Conservation (phyloP, 2,329 filamentous ascomycete genomes). For the Claviceps quebecensis region DNA sequence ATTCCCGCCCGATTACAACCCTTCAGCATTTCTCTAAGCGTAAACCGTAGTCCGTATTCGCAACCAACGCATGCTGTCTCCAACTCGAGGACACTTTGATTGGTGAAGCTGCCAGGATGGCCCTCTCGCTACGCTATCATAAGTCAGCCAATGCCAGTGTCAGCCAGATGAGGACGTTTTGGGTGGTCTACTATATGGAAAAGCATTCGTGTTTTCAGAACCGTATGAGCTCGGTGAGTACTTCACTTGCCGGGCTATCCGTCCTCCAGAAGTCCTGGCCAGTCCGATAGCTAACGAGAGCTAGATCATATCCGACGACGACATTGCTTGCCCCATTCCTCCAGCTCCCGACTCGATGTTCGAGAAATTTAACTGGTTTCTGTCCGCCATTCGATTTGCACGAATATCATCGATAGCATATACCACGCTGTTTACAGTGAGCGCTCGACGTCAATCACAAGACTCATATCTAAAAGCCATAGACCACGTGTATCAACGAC, state of each 20-base stretch:
- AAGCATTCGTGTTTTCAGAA: slow-evolving; percentile 20
- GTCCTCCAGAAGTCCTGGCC: background rate
- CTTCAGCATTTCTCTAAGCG: background rate
- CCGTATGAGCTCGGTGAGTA: slow-evolving; percentile 18
- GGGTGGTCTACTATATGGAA: slow-evolving; percentile 26
- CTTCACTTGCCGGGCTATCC: background rate
- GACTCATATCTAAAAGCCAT: slow-evolving; percentile 10
- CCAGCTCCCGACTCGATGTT: slow-evolving; percentile 17
- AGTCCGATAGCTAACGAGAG: background rate
- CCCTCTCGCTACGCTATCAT: slow-evolving; percentile 17
- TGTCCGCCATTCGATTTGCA: slow-evolving; percentile 15
- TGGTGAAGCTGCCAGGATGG: slow-evolving; percentile 21
- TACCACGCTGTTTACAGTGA: slow-evolving; percentile 21
- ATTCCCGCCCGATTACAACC: background rate
- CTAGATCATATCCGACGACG: slow-evolving; percentile 21
- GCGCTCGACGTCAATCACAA: slow-evolving; percentile 13
- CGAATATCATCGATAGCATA: slow-evolving; percentile 20
- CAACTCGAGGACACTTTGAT: slow-evolving; percentile 19
- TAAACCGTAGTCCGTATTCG: slow-evolving; percentile 19
- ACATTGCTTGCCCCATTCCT: slow-evolving; percentile 23
- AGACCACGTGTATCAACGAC: slow-evolving; percentile 10
- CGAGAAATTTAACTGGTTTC: slow-evolving; percentile 21
- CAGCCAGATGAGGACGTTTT: slow-evolving; percentile 18
- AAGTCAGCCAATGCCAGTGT: slow-evolving; percentile 9
- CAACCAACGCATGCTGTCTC: slow-evolving; percentile 19